Evolutionary conservation across 2,329 filamentous ascomycete species (phyloP), one percentile per base, ranked within the genome.

Genomic region (Aspergillus sclerotialis): DNA sequence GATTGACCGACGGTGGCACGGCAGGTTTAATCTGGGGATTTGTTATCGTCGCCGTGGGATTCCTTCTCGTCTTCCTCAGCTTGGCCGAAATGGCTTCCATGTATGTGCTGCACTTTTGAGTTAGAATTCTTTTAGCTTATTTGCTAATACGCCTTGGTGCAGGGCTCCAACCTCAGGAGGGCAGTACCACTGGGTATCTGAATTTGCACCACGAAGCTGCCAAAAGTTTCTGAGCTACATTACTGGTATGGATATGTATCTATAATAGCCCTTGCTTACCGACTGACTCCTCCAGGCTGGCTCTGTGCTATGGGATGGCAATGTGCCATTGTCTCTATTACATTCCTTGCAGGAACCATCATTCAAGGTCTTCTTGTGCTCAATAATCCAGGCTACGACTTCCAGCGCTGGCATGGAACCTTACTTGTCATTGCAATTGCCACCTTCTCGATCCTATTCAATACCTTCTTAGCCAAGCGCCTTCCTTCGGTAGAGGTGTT

Each of bases 171-270:
- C 59, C 26, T 53, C 63, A 5, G 60, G 60, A 24, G 60, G 57
- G 11, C 60, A 62, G 30, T 60, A 63, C 32, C 60, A 65, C 36
- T 66, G 60, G 60, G 60, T 65, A 3, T 60, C 57, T 10, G 58
- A 67, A 26, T 67, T 71, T 41, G 63, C 67, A n/a, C 65, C 66
- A 11, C 49, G 40, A 9, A 47, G 44, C 5, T 56, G 41, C 16
- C 64, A 68, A 35, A 67, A 62, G 23, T 58, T 61, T 19, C 51
- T 72, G 1, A 69, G 66, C 33, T 72, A 69, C 44, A 58, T 63
- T 19, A 62, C 65, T 9, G n/a, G n/a, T n/a, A n/a, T n/a, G n/a
- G n/a, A n/a, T n/a, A n/a, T n/a, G n/a, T n/a, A n/a, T n/a, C n/a
- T n/a, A n/a, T n/a, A n/a, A n/a, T n/a, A n/a, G n/a, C n/a, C n/a